A percentile compares a stretch with the other conserved stretches of the same genome.
Conservation (phyloP, 2,329 filamentous ascomycete genomes). For the Plenodomus biglobosus region DNA sequence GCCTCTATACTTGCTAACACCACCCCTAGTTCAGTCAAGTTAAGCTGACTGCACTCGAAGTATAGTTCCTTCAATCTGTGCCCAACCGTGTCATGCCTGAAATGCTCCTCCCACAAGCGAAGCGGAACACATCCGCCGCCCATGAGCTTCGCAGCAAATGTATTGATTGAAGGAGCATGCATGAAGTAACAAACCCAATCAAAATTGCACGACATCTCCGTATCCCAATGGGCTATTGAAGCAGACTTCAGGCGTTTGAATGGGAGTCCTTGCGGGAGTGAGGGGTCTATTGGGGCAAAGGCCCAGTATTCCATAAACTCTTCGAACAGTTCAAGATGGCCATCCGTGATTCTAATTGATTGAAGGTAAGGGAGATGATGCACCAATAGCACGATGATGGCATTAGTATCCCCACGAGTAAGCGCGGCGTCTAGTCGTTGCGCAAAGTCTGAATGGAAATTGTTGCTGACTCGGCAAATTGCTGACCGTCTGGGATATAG, state of each 20-base stretch:
- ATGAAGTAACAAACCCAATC: slow-evolving; percentile 15
- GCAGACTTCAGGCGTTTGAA: slow-evolving; percentile 15
- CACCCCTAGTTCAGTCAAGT: slow-evolving; percentile 1
- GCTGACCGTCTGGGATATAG: slow-evolving; percentile 1
- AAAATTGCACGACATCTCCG: slow-evolving; percentile 3
- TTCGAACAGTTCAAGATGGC: slow-evolving; percentile 3
- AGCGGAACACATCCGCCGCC: slow-evolving; percentile 1
- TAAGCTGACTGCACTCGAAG: slow-evolving; percentile 9
- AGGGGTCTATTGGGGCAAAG: slow-evolving; percentile 7
- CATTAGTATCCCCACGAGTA: slow-evolving; percentile 5
- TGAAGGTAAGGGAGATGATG: slow-evolving; percentile 15
- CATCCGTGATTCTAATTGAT: slow-evolving; percentile 11
- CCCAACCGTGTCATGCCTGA: slow-evolving; percentile 8
- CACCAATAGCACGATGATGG: slow-evolving; percentile 12
- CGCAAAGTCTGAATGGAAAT: not conserved
- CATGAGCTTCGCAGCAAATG: slow-evolving; percentile 14
- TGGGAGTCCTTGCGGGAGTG: slow-evolving; percentile 6
- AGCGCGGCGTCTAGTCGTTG: slow-evolving; percentile 3
- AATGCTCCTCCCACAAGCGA: not conserved
- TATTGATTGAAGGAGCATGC: slow-evolving; percentile 14
- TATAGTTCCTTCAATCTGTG: slow-evolving; percentile 5
- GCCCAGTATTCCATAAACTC: slow-evolving; percentile 3
- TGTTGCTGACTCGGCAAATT: too few relatives aligned
- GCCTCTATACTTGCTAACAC: slow-evolving; percentile 8
- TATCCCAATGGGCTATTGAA: slow-evolving; percentile 11